Conservation (phyloP, 345 rosid species). For the Populus tremula region DNA sequence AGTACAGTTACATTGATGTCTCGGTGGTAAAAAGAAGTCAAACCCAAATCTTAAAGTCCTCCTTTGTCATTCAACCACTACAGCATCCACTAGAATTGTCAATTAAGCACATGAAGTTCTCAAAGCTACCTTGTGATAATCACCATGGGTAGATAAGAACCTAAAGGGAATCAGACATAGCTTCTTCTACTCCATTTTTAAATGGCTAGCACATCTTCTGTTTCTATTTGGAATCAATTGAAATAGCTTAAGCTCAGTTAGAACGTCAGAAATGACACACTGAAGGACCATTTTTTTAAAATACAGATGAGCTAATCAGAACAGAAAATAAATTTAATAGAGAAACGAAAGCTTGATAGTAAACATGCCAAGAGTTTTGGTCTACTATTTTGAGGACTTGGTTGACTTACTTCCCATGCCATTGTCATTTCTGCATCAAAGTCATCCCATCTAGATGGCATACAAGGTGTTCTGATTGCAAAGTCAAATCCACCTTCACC, state of each 20-base stretch:
- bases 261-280: not conserved
- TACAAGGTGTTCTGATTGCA: conserved; percentile 89
- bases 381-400: conserved; percentile 15
- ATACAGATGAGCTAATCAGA: no score
- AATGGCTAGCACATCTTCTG: not conserved
- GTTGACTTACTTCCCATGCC: conserved; percentile 83
- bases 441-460: conserved; percentile 89
- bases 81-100: not conserved
- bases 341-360: not conserved
- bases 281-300: not conserved
- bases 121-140: not conserved
- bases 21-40: not conserved
- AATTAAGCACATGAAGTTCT: not conserved
- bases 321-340: not conserved
- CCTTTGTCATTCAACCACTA: not conserved
- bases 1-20: not conserved
- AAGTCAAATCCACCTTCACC: conserved; percentile 72
- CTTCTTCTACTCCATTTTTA: no score
- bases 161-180: not conserved
- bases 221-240: not conserved
- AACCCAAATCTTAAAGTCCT: not conserved
- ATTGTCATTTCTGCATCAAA: conserved; percentile 78
- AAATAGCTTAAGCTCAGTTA: not conserved
- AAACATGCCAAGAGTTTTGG: not conserved
- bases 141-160: not conserved